Conservation (phyloP, 75 land plant genomes). For the Azolla pinnata region DNA sequence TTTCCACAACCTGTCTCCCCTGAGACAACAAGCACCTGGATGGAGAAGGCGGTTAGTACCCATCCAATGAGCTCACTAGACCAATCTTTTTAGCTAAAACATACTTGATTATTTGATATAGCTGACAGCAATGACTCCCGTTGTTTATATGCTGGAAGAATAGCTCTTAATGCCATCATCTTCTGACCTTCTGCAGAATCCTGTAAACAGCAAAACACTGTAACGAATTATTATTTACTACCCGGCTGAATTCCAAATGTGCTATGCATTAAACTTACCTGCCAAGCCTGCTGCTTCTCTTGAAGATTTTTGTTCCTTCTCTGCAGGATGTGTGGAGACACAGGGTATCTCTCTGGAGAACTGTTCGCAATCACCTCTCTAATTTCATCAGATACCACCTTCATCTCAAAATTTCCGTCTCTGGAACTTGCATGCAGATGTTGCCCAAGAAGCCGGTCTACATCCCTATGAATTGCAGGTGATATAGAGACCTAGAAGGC, state of each 20-base stretch:
- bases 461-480: constrained; percentile 52
- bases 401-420: too few species aligned
- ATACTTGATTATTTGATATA: constrained; percentile 85
- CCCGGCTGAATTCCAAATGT: background rate
- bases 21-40: constrained; percentile 79
- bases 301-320: constrained; percentile 13
- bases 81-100: background rate
- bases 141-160: constrained; percentile 74
- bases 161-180: constrained; percentile 62
- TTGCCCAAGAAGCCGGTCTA: constrained; percentile 62
- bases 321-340: constrained; percentile 1
- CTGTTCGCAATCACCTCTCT: constrained; percentile 39
- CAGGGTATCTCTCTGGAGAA: constrained; percentile 7
- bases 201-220: constrained; percentile 20
- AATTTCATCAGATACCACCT: too few species aligned
- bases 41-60: background rate
- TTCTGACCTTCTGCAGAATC: constrained; percentile 79
- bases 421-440: constrained; percentile 36
- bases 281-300: constrained; percentile 26
- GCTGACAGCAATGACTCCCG: constrained; percentile 61
- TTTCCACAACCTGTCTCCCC: constrained; percentile 99
- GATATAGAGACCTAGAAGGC: constrained; percentile 53
- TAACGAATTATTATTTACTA: background rate
- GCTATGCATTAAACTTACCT: background rate
- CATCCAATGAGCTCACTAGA: background rate